Base-by-base conservation (phyloP, 2,329 filamentous ascomycete species). In the Xylaria multiplex region DNA sequence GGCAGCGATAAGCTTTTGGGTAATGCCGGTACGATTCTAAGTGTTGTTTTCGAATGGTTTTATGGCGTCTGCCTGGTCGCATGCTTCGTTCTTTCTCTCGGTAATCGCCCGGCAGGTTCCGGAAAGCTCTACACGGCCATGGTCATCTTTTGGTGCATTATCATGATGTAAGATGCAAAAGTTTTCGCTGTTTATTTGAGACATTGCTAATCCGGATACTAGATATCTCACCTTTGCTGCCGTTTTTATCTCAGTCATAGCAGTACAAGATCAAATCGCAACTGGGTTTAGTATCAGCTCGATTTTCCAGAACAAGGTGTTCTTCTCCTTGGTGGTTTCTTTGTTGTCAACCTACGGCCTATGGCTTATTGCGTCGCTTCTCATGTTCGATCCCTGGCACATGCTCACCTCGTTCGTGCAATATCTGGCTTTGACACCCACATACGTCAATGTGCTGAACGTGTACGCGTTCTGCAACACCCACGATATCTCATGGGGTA, bases 391-490 rank as follows among this genome's bases (percentile, higher is more conserved):
- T 78, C 96, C 96, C 3, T 99, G 96, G 95, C 96, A 99, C 82
- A 98, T 99, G 93, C 86, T 97, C 79, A 98, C 96, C n/a, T 90
- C 91, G 64, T 93, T 98, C 79, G 79, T 93, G 55, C 96, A 98
- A 86, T 99, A 99, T 79, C 89, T 98, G 73, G 88, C 98, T 48
- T 86, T 99, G 64, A 97, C 94, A 0, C 96, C 96, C 0, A 97
- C 94, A 0, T 99, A 97, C 81, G 96, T 96, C 83, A 99, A 98
- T 80, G 94, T 98, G 65, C 89, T 99, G 74, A 99, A 98, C 83
- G 96, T 99, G 64, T 99, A 98, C 80, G 95, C 95, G 67, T 99
- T 99, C 81, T 98, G 94, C 82, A 97, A 97, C 81, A 97, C 94
- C 30, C 94, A 97, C 85, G 94, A 97, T 76, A 96, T 97, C 70